phyloP scores from a whole-genome alignment of 1,284 basidiomycete genomes.

The Mycena citricolor region DNA sequence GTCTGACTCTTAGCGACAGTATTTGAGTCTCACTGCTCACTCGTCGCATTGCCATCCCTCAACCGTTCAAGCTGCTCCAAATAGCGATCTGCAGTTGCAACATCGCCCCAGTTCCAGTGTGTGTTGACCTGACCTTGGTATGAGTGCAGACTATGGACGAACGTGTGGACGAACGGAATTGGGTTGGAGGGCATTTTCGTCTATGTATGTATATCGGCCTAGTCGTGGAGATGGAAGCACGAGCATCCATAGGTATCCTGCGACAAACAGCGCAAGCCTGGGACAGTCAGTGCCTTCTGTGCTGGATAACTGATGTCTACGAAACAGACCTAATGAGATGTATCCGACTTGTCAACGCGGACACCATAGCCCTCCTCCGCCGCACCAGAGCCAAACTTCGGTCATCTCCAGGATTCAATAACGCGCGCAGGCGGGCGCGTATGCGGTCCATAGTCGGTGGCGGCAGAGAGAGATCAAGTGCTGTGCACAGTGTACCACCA shows the following conservation, averaged over 20 bases:
- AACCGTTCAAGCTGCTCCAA: slow-evolving; percentile 68
- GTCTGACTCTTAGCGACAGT: slow-evolving; percentile 4
- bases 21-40: slow-evolving; percentile 58
- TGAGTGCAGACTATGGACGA: neutral
- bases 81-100: slow-evolving; percentile 79
- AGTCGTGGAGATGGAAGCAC: slow-evolving; percentile 66
- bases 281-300: no score
- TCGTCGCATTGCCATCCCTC: slow-evolving; percentile 62
- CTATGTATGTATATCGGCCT: slow-evolving; percentile 75
- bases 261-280: slow-evolving; percentile 47
- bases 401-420: slow-evolving; percentile 17
- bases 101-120: slow-evolving; percentile 87
- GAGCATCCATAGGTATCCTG: slow-evolving; percentile 76
- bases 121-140: slow-evolving; percentile 69
- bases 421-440: slow-evolving; percentile 8
- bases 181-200: slow-evolving; percentile 93
- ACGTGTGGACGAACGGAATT: slow-evolving; percentile 59
- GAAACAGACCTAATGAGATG: slow-evolving; percentile 35
- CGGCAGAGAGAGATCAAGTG: slow-evolving; percentile 3
- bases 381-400: slow-evolving; percentile 10
- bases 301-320: no score
- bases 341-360: slow-evolving; percentile 9
- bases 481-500: no score
- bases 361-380: slow-evolving; percentile 5
- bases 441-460: slow-evolving; percentile 18